Percentiles rank a stretch among this genome's conserved stretches.
phyloP scores from a whole-genome alignment of 2,329 filamentous ascomycete genomes.

The Corynespora cassiicola region DNA sequence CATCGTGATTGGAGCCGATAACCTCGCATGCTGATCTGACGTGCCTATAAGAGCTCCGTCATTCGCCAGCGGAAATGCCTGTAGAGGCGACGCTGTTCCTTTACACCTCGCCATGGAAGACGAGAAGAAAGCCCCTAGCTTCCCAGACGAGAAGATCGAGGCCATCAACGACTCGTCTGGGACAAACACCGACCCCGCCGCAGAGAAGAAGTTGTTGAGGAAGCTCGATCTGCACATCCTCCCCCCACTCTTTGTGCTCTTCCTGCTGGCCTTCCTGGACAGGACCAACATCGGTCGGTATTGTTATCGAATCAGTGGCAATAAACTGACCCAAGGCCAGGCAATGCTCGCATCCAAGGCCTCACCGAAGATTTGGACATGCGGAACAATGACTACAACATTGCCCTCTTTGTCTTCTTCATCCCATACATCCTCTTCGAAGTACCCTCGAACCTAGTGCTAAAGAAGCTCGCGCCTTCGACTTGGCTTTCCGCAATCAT shows the following conservation, averaged over 20 bases:
- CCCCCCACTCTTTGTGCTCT: conserved; percentile 55
- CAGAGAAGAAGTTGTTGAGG: conserved; percentile 54
- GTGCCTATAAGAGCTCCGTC: no score
- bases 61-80: no score
- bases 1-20: no score
- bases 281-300: conserved; percentile 41
- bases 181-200: conserved; percentile 37
- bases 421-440: conserved; percentile 47
- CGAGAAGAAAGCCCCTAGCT: conserved; percentile 5
- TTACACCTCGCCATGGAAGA: conserved; percentile 23
- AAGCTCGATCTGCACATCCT: conserved; percentile 58
- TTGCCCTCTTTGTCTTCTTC: conserved; percentile 48
- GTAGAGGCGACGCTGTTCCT: no score
- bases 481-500: conserved; percentile 48
- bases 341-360: conserved; percentile 50
- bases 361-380: conserved; percentile 47
- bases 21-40: no score
- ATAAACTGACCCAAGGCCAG: conserved; percentile 20
- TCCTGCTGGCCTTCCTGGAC: conserved; percentile 39
- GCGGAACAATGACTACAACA: conserved; percentile 43
- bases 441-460: conserved; percentile 44
- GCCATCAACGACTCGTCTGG: conserved; percentile 31
- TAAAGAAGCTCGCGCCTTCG: conserved; percentile 48
- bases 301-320: background rate
- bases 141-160: conserved; percentile 28